Evolutionary conservation across 371 early-diverging fungal genomes (phyloP).

Genomic region (Phascolomyces articulosus): DNA sequence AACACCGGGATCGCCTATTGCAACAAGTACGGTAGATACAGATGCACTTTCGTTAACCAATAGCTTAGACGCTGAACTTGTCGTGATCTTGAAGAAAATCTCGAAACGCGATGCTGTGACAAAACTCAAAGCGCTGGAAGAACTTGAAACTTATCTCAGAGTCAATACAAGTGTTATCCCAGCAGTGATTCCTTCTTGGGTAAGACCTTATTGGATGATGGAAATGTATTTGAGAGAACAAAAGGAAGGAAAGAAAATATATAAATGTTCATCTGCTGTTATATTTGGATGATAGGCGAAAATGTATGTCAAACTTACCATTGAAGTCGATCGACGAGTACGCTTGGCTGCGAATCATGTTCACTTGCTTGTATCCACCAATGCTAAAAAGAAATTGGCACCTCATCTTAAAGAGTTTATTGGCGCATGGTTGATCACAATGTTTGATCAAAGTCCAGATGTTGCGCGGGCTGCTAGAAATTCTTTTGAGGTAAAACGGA

Average conservation of each 20-base stretch:
- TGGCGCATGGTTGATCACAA: constrained; percentile 65
- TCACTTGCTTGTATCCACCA: constrained; percentile 52
- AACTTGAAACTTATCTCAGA: constrained; percentile 57
- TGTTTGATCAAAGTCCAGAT: constrained; percentile 66
- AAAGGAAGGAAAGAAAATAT: background rate
- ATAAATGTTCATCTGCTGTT: background rate
- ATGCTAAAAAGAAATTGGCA: constrained; percentile 62
- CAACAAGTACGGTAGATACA: constrained; percentile 17
- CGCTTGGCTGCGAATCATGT: constrained; percentile 57
- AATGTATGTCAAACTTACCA: constrained; percentile 57
- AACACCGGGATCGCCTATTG: constrained; percentile 26
- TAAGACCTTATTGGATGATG: constrained; percentile 6
- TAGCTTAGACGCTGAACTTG: constrained; percentile 55
- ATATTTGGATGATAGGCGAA: constrained; percentile 29
- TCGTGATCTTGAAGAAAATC: constrained; percentile 64
- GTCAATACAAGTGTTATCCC: constrained; percentile 33
- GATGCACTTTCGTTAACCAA: constrained; percentile 25
- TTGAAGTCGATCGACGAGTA: constrained; percentile 69
- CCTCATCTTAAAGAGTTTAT: constrained; percentile 65
- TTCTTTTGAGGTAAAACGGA: constrained; percentile 58
- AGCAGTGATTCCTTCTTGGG: constrained; percentile 38
- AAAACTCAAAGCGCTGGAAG: constrained; percentile 74
- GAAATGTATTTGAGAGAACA: too few relatives aligned
- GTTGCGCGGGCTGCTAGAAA: constrained; percentile 50
- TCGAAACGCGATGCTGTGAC: constrained; percentile 69